Evolutionary conservation across 2,329 filamentous ascomycete genomes (phyloP), one percentile per base, ranked within the genome.

Genomic region (Cladosporium velox): DNA sequence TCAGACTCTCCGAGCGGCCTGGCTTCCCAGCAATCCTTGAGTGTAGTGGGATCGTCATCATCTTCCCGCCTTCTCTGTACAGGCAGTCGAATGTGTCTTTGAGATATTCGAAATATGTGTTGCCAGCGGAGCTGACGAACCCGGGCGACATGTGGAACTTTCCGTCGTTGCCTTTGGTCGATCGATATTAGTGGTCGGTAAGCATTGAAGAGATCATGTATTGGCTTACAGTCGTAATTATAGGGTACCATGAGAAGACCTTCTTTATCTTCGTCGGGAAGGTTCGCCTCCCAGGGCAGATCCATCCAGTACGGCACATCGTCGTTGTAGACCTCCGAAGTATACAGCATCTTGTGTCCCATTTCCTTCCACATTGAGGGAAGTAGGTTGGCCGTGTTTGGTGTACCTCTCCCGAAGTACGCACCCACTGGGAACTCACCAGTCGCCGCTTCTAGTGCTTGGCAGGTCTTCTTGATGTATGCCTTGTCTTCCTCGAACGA

Each of bases 251-350:
- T 70, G 14, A 80, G 72, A 70, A 79, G 74, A 5, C 79, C 79
- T 63, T 80, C 75, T 28, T 74, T 73, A 57, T 80, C 71, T 7
- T 70, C 68, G 30, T 74, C 71, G 21, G 74, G 73, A 41, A 74
- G 63, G 11, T 78, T 73, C 7, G 79, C 75, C 73, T 86, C 85
- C 34, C 79, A 75, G 0, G 83, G 83, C 1, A 86, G 73, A 70
- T 86, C 84, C 4, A 82, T 77, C 84, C 84, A 86, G 72, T 86
- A 86, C 0, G 84, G 84, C 6, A 86, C 75, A 66, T 86, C 84
- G 66, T 86, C 85, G 15, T 83, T 82, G 66, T 86, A 86, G 0
- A 78, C 79, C 67, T 87, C 84, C 18, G 76, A 78, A 26, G 79
- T 78, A 79, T 83, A 86, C 0, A 85, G 71, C 0, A 86, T 77